Evolutionary conservation across 1,284 basidiomycete genomes (phyloP), one percentile per base, ranked within the genome.

Genomic region (Rhodotorula sp.): DNA sequence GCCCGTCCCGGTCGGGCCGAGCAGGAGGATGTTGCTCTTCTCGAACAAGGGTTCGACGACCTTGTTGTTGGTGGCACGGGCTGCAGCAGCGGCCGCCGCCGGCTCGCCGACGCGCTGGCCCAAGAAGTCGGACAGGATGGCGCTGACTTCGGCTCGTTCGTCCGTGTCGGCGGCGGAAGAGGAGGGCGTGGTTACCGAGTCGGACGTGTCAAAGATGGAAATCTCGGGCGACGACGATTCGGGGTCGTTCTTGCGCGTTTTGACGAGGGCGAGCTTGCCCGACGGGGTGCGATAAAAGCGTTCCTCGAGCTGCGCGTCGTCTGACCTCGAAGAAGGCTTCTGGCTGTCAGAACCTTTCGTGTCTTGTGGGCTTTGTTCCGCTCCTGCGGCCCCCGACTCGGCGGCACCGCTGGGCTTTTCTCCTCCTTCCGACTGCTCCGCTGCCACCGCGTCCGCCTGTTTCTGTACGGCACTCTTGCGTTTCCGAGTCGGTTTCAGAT

Each of bases 21-120:
- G 86, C 74, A 95, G 88, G 62, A 95, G 83, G 2, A 95, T 91
- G 79, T 97, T 95, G 79, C 91, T 94, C 85, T 97, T 97, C 84
- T 95, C 93, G 68, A 94, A 91, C 45, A 77, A 71, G 7, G 47
- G 45, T 12, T 64, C 60, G 54, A 43, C 38, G 38, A 28, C 7
- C 26, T 31, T 54, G 60, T 31, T 49, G 60, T 52, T 14, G 50
- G 26, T 14, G 50, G 26, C 10, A 60, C 70, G 54, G 26, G 65
- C 28, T 28, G 28, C 28, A 28, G 28, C 64, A 56, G 59, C 45
- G 68, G 78, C 76, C 63, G 71, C 64, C 14, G 85, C n/a, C 84
- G 78, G 3, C 82, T 77, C 21, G 79, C 82, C 84, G 69, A 52
- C 61, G 43, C 31, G 62, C 59, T 66, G 72, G 16, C 67, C 49